Conservation (phyloP, 495 filamentous ascomycete species). For the Polyplosphaeria fusca region DNA sequence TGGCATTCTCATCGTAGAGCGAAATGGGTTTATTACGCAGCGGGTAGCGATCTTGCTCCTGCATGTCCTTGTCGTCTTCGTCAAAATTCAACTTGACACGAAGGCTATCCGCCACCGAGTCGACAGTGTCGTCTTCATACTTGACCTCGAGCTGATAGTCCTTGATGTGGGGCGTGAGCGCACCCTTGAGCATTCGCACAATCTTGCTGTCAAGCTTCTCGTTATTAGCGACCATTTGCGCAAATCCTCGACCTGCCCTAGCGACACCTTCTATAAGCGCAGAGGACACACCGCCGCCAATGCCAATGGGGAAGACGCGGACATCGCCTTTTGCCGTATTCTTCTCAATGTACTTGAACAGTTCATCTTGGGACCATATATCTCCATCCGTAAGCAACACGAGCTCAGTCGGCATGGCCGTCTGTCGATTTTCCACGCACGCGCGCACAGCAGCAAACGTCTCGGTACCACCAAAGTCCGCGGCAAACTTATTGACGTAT, state of each 20-base stretch:
- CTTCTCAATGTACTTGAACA: constrained; percentile 56
- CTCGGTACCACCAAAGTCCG: constrained; percentile 63
- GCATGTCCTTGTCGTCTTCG: not conserved
- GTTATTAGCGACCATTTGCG: constrained; percentile 54
- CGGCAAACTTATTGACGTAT: constrained; percentile 48
- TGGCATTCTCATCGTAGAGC: constrained; percentile 50
- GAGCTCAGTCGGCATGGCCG: constrained; percentile 55
- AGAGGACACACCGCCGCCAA: constrained; percentile 60
- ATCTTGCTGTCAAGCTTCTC: constrained; percentile 63
- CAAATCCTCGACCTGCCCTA: constrained; percentile 62
- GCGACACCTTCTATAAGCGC: constrained; percentile 65
- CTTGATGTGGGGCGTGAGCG: constrained; percentile 57
- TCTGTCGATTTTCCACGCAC: constrained; percentile 48
- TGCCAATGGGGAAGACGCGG: constrained; percentile 64
- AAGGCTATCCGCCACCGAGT: constrained; percentile 49
- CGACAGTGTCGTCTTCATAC: constrained; percentile 51
- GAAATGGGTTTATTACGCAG: constrained; percentile 49
- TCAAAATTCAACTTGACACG: constrained; percentile 27
- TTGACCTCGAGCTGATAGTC: constrained; percentile 60
- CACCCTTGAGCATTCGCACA: constrained; percentile 68
- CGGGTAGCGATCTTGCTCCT: not conserved
- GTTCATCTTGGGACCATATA: constrained; percentile 52
- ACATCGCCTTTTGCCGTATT: constrained; percentile 46
- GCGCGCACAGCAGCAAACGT: constrained; percentile 55
- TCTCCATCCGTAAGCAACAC: constrained; percentile 69